Conservation (phyloP, 169 alveolate species). For the Cryptosporidium viatorum region DNA sequence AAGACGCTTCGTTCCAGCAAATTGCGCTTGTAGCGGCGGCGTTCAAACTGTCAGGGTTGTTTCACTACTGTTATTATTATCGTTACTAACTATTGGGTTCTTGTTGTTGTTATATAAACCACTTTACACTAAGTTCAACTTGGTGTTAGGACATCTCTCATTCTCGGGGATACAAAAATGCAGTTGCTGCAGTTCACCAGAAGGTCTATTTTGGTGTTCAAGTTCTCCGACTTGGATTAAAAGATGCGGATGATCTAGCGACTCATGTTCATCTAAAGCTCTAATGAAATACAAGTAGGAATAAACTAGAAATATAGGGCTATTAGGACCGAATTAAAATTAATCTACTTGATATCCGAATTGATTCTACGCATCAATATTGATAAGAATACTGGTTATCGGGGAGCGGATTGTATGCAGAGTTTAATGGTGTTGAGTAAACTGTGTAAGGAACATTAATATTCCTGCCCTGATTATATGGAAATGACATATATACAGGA, state of each 20-base stretch:
- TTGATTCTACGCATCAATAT: background rate
- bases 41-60: slow-evolving; percentile 54
- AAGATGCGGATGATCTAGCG: background rate
- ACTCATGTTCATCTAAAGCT: background rate
- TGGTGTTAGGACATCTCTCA: slow-evolving; percentile 49
- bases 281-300: background rate
- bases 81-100: slow-evolving; percentile 54
- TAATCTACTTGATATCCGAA: background rate
- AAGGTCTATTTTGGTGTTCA: slow-evolving; percentile 69
- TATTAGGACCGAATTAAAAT: slow-evolving; percentile 3
- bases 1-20: slow-evolving; percentile 30
- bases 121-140: slow-evolving; percentile 42
- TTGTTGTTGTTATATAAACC: slow-evolving; percentile 58
- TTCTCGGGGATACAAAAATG: slow-evolving; percentile 65
- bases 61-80: slow-evolving; percentile 24
- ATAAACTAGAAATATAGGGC: slow-evolving; percentile 7
- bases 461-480: slow-evolving; percentile 58
- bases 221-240: slow-evolving; percentile 66
- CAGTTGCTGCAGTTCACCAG: slow-evolving; percentile 60
- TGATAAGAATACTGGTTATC: slow-evolving; percentile 15
- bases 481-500: slow-evolving; percentile 66
- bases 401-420: background rate
- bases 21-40: slow-evolving; percentile 65
- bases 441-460: slow-evolving; percentile 60
- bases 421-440: slow-evolving; percentile 1